Percentiles rank a stretch among this genome's conserved stretches.
Conservation (phyloP, 441 rosid genomes). For the Biscutella laevigata region DNA sequence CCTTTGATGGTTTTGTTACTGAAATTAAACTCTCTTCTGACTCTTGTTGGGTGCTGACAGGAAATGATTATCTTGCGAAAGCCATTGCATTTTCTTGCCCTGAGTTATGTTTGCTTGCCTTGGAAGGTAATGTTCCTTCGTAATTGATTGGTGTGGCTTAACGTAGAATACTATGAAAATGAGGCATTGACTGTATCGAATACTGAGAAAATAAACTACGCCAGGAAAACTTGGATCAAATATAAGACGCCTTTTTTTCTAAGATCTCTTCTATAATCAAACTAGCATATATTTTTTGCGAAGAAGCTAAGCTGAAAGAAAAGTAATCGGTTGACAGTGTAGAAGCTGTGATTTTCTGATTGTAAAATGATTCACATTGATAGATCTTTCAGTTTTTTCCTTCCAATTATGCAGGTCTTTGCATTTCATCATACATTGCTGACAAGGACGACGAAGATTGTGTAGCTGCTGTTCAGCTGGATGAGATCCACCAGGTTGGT, state of each 20-base stretch:
- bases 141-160: constrained; percentile 6
- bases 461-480: constrained; percentile 40
- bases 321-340: background rate
- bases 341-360: background rate
- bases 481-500: constrained; percentile 68
- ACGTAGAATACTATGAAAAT: background rate
- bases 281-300: background rate
- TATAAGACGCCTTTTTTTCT: too few species aligned
- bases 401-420: constrained; percentile 43
- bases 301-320: background rate
- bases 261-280: constrained; percentile 2
- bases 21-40: constrained; percentile 12
- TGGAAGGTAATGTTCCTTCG: constrained; percentile 51
- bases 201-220: background rate
- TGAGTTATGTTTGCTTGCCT: constrained; percentile 64
- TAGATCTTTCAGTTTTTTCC: background rate
- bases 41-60: constrained; percentile 31
- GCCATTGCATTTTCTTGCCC: constrained; percentile 42
- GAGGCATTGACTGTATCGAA: background rate
- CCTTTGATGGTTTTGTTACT: constrained; percentile 10
- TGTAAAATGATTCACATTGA: background rate
- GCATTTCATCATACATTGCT: constrained; percentile 63
- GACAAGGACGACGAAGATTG: constrained; percentile 36
- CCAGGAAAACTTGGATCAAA: too few species aligned
- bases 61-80: constrained; percentile 33